These are phyloP conservation scores for Lojkania enalia DNA, from an alignment of 2,329 filamentous ascomycete genomes.

Conservation along the genomic window DNA sequence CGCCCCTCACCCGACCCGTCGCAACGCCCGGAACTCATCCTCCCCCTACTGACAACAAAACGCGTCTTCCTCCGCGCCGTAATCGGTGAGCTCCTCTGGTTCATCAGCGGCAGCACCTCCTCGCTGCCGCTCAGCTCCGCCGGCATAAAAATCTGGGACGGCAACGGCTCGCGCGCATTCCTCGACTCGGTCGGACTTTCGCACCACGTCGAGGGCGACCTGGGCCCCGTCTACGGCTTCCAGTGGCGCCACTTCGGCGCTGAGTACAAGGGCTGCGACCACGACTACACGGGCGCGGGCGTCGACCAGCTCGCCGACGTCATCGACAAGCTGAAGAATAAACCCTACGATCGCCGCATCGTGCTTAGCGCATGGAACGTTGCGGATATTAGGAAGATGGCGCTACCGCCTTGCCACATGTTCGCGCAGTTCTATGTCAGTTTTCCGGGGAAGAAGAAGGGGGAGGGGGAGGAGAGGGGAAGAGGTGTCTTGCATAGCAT, in stretches of 20 bases:
- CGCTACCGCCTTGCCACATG: conserved; percentile 93
- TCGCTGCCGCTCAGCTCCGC: conserved; percentile 74
- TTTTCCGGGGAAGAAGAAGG: conserved; percentile 55
- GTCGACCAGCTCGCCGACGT: conserved; percentile 92
- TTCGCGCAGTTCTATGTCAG: conserved; percentile 96
- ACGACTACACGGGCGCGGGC: conserved; percentile 85
- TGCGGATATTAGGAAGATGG: conserved; percentile 82
- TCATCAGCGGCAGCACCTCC: conserved; percentile 82
- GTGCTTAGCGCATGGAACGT: conserved; percentile 96
- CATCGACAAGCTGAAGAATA: conserved; percentile 80
- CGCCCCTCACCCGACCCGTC: conserved; percentile 50
- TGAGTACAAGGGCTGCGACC: conserved; percentile 67
- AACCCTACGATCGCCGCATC: conserved; percentile 86
- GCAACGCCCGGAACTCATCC: conserved; percentile 59
- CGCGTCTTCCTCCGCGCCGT: conserved; percentile 92
- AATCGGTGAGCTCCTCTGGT: conserved; percentile 93
- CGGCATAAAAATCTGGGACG: conserved; percentile 97
- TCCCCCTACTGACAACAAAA: conserved; percentile 96
- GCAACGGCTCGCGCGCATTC: conserved; percentile 88
- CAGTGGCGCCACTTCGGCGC: conserved; percentile 99
- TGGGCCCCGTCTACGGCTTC: conserved; percentile 96
- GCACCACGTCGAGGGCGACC: conserved; percentile 82
- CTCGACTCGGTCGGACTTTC: conserved; percentile 82
- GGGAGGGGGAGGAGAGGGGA: conserved; percentile 33
- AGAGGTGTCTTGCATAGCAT: conserved; percentile 81